phyloP scores from a whole-genome alignment of 164 flowering plant species.

The Kingdonia uniflora region DNA sequence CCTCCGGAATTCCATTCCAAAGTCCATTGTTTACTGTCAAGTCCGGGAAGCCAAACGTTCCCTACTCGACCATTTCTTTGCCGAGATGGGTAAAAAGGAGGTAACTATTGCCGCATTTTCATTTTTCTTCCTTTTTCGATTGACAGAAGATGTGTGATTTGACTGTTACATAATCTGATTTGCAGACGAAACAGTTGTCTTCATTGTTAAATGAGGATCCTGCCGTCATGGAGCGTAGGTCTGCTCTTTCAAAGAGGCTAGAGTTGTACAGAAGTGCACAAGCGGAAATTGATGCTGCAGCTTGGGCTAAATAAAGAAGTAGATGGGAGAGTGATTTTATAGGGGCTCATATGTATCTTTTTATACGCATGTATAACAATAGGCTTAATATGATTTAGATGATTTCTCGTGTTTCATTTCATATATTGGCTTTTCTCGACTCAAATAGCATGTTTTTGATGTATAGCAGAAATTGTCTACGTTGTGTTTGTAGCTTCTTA shows the following conservation, averaged over 20 bases:
- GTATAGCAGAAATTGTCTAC: too few relatives aligned
- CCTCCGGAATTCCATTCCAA: constrained; percentile 79
- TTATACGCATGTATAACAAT: too few relatives aligned
- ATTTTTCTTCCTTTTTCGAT: neutral
- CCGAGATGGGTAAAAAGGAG: constrained; percentile 72
- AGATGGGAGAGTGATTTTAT: neutral
- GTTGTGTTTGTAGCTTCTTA: too few relatives aligned
- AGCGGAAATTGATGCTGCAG: constrained; percentile 47
- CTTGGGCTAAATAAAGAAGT: constrained; percentile 26
- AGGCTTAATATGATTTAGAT: too few relatives aligned
- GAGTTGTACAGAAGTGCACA: constrained; percentile 85
- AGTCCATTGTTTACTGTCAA: constrained; percentile 74
- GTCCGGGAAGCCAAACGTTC: constrained; percentile 84
- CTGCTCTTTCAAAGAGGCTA: constrained; percentile 66
- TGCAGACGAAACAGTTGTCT: constrained; percentile 57
- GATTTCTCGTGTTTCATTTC: too few relatives aligned
- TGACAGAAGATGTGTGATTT: neutral
- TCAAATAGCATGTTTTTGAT: too few relatives aligned
- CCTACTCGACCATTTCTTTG: constrained; percentile 77
- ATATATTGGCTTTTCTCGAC: too few relatives aligned
- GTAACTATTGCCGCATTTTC: constrained; percentile 20
- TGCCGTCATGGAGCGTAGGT: constrained; percentile 76
- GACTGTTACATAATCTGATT: neutral
- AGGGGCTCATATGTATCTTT: too few relatives aligned
- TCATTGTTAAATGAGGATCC: constrained; percentile 84